Evolutionary conservation across 139 green algal genomes (phyloP), one percentile per base, ranked within the genome.

Genomic region (Picochlorum sp.): DNA sequence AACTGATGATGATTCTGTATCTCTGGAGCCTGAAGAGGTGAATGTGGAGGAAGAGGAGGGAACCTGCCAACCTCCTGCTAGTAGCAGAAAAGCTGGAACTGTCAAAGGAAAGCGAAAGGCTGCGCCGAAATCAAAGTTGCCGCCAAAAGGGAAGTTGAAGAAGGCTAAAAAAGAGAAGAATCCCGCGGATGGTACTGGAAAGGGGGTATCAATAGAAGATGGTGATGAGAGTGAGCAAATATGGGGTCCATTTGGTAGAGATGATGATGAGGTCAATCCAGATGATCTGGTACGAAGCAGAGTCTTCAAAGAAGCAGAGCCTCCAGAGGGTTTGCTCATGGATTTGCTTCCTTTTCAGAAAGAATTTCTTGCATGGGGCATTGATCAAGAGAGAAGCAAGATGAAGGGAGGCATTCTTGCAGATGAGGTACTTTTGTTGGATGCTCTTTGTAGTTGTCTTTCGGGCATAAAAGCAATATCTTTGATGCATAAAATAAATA

Each of bases 331-430:
- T 51, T 68, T 97, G 24, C 70, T 94, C 25, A 82, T 95, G 81
- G 59, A 71, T 31, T 80, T 97, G 67, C 78, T 97, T 68, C 85
- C 87, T 2, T 97, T 90, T 72, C 90, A 97, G 72, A 88, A 87
- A 69, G 68, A 93, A 62, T 95, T 91, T 63, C 73, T 96, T 59
- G 72, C 74, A 2, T 94, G 84, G 85, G 80, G 64, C 1, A 30
- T 94, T 6, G 73, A 76, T 39, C 88, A 95, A 72, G 85, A 91
- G 75, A 58, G 73, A 31, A 37, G 68, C 12, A 35, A 30, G 28
- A 63, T 92, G 24, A 53, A 74, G 13, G 89, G 89, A 0, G 89
- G 89, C 33, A 91, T 96, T 44, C 66, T 96, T 41, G 89, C 89
- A 10, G 89, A 96, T 59, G 85, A 96, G 56, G 72, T 81, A 65